Evolutionary conservation across 2,329 filamentous ascomycete genomes (phyloP), one percentile per base, ranked within the genome.

Genomic region (Paracoccidioides brasiliensis): DNA sequence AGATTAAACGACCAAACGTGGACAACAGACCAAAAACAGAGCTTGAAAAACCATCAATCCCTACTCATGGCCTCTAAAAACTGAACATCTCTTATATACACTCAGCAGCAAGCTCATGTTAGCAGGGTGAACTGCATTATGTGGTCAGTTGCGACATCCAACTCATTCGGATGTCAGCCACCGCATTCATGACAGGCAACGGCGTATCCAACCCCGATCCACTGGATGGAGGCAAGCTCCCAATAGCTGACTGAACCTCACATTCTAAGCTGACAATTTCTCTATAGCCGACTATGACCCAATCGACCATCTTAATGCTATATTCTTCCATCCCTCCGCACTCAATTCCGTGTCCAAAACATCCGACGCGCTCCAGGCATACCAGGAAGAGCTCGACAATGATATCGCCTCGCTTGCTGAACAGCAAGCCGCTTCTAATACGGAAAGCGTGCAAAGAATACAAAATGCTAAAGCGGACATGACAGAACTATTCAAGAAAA

Each of bases 381-480:
- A 90, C 69, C 86, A 94, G 73, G 76, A 93, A 84, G 87, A 85
- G 59, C 81, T 98, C 64, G 85, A 90, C 63, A 74, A 79, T 64
- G 82, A 90, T 60, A 94, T 98, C 67, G 78, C 81, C 58, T 74
- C 76, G 53, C 82, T 94, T 61, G 81, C 85, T 62, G 81, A 79
- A 58, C 75, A 83, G 46, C 91, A 96, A 74, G 86, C 89, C 46
- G 86, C 86, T 67, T 88, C 87, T 56, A 87, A 94, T 70, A 82
- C 86, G 65, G 89, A 90, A 63, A 94, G 87, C 68, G 85, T 97
- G 59, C 83, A 88, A 72, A 85, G 90, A 62, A 96, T 98, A 76
- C 87, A 94, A 73, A 83, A 85, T 52, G 90, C 93, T 46, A 91
- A 96, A 74, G 80, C 83, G 56, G 93, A 97, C 73, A 82, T 98